Conservation (phyloP, 352 stramenopile species). For the Halophytophthora batemanensis region DNA sequence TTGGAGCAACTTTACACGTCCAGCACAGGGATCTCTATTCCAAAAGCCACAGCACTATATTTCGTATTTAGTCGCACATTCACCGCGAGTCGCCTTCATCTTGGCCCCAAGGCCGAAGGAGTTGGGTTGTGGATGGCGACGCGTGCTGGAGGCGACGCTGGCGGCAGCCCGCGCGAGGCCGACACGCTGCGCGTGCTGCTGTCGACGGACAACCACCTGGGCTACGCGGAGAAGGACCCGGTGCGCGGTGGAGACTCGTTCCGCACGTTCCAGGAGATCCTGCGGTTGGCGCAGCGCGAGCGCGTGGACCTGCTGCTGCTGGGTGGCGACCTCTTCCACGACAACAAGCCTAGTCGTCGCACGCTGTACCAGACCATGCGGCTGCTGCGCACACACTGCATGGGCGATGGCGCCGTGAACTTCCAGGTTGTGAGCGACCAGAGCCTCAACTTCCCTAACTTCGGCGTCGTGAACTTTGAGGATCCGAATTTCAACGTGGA, state of each 20-base stretch:
- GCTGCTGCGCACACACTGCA: constrained; percentile 94
- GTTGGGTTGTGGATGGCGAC: no score
- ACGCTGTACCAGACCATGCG: constrained; percentile 97
- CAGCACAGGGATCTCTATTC: no score
- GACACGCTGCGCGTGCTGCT: constrained; percentile 90
- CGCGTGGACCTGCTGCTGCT: constrained; percentile 93
- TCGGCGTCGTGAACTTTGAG: constrained; percentile 95
- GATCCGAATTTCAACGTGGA: constrained; percentile 94
- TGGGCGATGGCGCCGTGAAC: constrained; percentile 82
- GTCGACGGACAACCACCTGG: constrained; percentile 99
- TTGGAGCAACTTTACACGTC: no score
- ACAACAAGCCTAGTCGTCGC: constrained; percentile 97
- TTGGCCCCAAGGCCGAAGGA: not conserved
- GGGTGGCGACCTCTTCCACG: constrained; percentile 98
- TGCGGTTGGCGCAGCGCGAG: constrained; percentile 61
- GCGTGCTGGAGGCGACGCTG: not conserved
- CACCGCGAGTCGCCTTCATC: constrained; percentile 1
- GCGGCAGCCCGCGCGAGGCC: constrained; percentile 14
- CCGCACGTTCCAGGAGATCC: constrained; percentile 86
- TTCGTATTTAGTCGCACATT: no score
- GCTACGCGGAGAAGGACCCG: constrained; percentile 95
- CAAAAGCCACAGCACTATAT: no score
- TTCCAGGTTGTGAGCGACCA: constrained; percentile 92
- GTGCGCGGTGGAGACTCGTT: constrained; percentile 94
- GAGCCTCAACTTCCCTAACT: constrained; percentile 88